phyloP scores from a whole-genome alignment of 2,329 filamentous ascomycete species.

The Claviceps maximensis region DNA sequence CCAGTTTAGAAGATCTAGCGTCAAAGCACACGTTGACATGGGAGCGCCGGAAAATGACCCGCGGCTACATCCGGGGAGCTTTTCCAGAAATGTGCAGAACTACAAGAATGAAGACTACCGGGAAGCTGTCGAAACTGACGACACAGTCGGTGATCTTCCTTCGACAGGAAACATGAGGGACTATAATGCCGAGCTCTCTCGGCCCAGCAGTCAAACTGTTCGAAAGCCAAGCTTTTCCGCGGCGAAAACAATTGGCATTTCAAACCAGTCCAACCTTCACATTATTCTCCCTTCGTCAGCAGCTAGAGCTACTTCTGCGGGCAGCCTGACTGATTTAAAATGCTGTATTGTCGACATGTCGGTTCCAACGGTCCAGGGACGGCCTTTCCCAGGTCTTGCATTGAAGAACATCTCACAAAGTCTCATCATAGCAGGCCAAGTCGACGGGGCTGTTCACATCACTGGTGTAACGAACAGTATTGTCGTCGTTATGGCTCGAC shows the following conservation, averaged over 20 bases:
- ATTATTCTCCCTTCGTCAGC: conserved; percentile 65
- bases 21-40: conserved; percentile 26
- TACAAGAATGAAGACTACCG: conserved; percentile 6
- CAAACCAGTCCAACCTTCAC: conserved; percentile 53
- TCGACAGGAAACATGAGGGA: conserved; percentile 25
- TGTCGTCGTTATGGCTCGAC: conserved; percentile 68
- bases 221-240: conserved; percentile 52
- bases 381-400: conserved; percentile 54
- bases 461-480: conserved; percentile 60
- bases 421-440: conserved; percentile 64
- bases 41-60: conserved; percentile 29
- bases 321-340: conserved; percentile 55
- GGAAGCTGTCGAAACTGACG: conserved; percentile 13
- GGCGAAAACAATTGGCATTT: conserved; percentile 48
- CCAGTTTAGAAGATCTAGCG: conserved; percentile 48
- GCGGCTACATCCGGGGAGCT: conserved; percentile 24
- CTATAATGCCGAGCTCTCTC: conserved; percentile 45
- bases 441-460: conserved; percentile 71
- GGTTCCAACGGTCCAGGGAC: conserved; percentile 39
- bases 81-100: conserved; percentile 16
- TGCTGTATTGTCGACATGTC: conserved; percentile 73
- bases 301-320: conserved; percentile 57
- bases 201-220: conserved; percentile 25
- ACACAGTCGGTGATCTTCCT: conserved; percentile 26
- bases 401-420: conserved; percentile 58